Base-by-base conservation (phyloP, 192 early-diverging fungal genomes). In the Globomyces pollinis-pini region DNA sequence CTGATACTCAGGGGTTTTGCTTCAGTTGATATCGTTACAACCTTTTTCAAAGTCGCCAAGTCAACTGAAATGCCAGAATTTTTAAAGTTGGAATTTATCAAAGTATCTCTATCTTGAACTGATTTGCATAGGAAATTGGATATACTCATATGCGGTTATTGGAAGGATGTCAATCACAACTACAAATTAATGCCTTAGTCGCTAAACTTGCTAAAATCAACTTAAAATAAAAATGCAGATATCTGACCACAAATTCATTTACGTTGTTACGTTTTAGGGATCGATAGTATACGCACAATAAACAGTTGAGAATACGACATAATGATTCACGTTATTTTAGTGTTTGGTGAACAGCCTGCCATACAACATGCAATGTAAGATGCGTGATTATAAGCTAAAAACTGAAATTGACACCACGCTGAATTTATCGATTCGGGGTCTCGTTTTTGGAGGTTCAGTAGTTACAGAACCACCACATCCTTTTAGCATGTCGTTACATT, bases 1-100 rank as follows among this genome's bases (percentile, higher is more conserved):
- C n/a, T n/a, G n/a, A n/a, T n/a, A n/a, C n/a, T n/a, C 3, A 80
- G 85, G 56, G 96, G 96, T 6, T 99, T 91, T 73, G 81, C 86
- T 43, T 79, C 86, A 0, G 69, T 93, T 9, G 96, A 99, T 66
- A 91, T 99, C 38, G 83, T 99, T 36, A 89, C 85, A 3, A 90
- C 94, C 1, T 49, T 97, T 38, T 94, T 97, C 69, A 81, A 88
- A 49, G 96, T 98, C 2, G 84, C 88, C 20, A 98, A 94, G 63
- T 70, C 71, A 24, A 75, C 77, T 18, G 83, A 80, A 3, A 76
- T 96, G 73, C 78, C 77, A 34, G 96, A 96, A 64, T 81, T 83
- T 44, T 60, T 81, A 44, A 91, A 89, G 70, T 75, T 96, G 62
- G 85, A 89, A 53, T 95, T 83, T 74, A 83, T 95, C 39, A 86